Conservation (phyloP, 1,139 yeast species). For the Candida sanyaensis region DNA sequence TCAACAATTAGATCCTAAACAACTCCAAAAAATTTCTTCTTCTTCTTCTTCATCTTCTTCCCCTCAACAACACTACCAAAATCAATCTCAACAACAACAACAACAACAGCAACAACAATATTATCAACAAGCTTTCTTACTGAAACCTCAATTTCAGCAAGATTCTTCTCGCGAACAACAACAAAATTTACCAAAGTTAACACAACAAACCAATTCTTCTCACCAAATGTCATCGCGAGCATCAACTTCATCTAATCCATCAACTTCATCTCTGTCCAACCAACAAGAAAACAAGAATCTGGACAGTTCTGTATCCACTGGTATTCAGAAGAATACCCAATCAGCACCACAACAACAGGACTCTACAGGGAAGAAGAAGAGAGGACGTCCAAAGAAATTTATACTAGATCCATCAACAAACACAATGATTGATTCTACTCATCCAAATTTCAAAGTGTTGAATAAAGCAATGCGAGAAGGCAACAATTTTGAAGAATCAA, state of each 20-base stretch:
- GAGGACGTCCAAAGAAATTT: slow-evolving; percentile 49
- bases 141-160: slow-evolving; percentile 15
- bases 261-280: neutral
- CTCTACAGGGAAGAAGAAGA: slow-evolving; percentile 30
- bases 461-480: slow-evolving; percentile 36
- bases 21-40: slow-evolving; percentile 16
- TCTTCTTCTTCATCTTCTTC: slow-evolving; percentile 13
- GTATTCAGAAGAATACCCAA: slow-evolving; percentile 15
- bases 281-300: slow-evolving; percentile 8
- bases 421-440: slow-evolving; percentile 44
- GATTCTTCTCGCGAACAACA: slow-evolving; percentile 12
- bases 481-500: slow-evolving; percentile 2
- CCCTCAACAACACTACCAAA: slow-evolving; percentile 13
- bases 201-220: neutral
- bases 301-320: slow-evolving; percentile 13
- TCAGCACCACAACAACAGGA: slow-evolving; percentile 15
- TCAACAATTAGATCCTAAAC: slow-evolving; percentile 17
- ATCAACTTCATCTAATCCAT: neutral
- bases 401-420: slow-evolving; percentile 45
- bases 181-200: slow-evolving; percentile 2
- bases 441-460: slow-evolving; percentile 44
- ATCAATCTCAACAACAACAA: slow-evolving; percentile 12
- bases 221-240: slow-evolving; percentile 10
- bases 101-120: slow-evolving; percentile 18
- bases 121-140: slow-evolving; percentile 13